phyloP scores from a whole-genome alignment of 345 rosid species.

The Abelmoschus esculentus region DNA sequence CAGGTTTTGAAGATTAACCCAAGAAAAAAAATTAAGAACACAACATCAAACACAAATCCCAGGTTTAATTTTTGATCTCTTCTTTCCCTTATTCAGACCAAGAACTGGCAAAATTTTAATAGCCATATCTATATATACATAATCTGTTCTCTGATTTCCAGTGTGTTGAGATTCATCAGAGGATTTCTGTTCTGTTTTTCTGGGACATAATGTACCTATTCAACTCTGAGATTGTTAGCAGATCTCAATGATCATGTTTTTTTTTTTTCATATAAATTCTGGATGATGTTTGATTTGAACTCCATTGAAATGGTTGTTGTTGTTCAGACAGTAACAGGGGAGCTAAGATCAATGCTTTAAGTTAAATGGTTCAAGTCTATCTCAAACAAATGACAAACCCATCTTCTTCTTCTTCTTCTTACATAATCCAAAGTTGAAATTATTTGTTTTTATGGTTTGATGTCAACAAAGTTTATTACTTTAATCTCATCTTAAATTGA shows the following conservation, averaged over 20 bases:
- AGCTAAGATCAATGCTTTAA: not conserved
- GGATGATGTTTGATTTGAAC: not conserved
- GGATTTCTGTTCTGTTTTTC: not conserved
- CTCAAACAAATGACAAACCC: not conserved
- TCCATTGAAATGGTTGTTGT: not conserved
- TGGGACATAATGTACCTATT: not conserved
- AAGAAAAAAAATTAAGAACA: not conserved
- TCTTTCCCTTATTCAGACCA: not conserved
- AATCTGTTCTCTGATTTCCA: not conserved
- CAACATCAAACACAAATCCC: not conserved
- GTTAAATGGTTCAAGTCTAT: not conserved
- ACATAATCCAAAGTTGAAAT: not conserved
- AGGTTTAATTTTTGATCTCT: not conserved
- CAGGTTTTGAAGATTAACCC: conserved; percentile 46
- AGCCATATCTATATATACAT: not conserved
- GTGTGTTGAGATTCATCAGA: not conserved
- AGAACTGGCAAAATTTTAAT: conserved; percentile 3
- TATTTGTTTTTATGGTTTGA: not conserved
- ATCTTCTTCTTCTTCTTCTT: not conserved
- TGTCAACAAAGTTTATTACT: not conserved
- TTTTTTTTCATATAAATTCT: not conserved
- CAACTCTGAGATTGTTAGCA: not conserved
- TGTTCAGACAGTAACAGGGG: not conserved
- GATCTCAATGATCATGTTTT: not conserved
- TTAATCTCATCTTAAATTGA: not conserved